Base-by-base conservation (phyloP, 352 stramenopile species). In the Pythium sukuiense region DNA sequence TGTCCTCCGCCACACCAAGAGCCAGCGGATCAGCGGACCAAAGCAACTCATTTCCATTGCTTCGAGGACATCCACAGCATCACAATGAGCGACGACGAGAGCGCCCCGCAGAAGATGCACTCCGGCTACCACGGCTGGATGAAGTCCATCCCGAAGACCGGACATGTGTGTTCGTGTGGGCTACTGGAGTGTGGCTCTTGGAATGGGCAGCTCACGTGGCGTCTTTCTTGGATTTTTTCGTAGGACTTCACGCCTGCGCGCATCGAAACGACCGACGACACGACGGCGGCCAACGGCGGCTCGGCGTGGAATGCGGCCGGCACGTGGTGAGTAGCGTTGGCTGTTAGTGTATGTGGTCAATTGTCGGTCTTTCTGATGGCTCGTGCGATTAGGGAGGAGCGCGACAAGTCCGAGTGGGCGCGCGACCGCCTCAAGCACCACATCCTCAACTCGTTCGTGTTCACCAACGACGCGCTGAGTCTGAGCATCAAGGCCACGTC, bases 61-160 rank as follows among this genome's bases (percentile, higher is more conserved):
- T 61, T 13, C 55, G 60, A 60, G 4, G 12, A 48, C 39, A 18
- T 45, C 12, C 14, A 18, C 20, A 12, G 12, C 20, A 26, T 11
- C 29, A 65, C 59, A 12, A 91, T 89, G 53, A 80, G 77, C 62
- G 80, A 83, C 60, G 81, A 93, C 43, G 83, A 79, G 35, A 70
- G 61, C 46, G 45, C 65, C 41, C 61, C 76, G 52, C 72, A 77
- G 64, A 90, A 91, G 79, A 79, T 94, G 41, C 87, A 95, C 74
- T 76, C 72, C 16, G 87, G 87, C 61, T 95, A 95, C 73, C 85
- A 95, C 63, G 87, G 87, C 55, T 95, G 87, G 87, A 92, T 93
- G 84, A 93, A 93, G 79, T 80, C 74, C n/a, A 92, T 95, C 65
- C 62, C 85, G 24, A 90, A 92, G 73, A 95, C 77, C 20, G 70